phyloP scores from a whole-genome alignment of 1,284 basidiomycete genomes.

The Entoloma clypeatum region DNA sequence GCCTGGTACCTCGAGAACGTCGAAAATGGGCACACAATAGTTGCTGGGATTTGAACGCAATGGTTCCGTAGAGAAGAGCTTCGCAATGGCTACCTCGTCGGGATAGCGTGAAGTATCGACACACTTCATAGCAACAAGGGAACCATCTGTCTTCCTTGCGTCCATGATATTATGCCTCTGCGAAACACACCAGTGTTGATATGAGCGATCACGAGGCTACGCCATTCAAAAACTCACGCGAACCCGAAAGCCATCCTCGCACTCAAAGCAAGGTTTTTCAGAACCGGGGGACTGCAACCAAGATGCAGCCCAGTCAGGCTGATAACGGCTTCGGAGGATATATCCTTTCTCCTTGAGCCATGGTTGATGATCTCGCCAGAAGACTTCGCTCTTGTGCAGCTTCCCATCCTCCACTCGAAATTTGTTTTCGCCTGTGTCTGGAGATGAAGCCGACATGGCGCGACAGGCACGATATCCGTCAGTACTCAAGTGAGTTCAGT shows the following conservation, averaged over 20 bases:
- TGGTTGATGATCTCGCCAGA: conserved; percentile 26
- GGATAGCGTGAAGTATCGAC: conserved; percentile 15
- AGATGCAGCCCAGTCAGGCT: conserved; percentile 34
- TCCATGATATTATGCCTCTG: conserved; percentile 21
- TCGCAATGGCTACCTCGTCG: conserved; percentile 25
- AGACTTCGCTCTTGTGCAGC: no score
- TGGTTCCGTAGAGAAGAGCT: conserved; percentile 16
- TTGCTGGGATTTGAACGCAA: conserved; percentile 23
- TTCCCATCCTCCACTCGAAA: no score
- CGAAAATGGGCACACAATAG: conserved; percentile 34
- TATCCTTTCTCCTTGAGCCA: conserved; percentile 32
- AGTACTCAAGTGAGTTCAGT: no score
- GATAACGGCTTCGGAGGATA: conserved; percentile 32
- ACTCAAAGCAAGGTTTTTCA: conserved; percentile 9
- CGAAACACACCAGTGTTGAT: not conserved
- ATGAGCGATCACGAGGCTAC: no score
- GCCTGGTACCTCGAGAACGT: conserved; percentile 26
- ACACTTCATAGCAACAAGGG: conserved; percentile 27
- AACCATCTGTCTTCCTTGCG: conserved; percentile 29
- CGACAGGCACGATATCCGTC: no score
- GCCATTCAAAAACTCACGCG: conserved; percentile 1
- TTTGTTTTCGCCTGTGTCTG: no score
- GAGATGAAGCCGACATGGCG: no score
- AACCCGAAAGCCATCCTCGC: conserved; percentile 19
- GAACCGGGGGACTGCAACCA: conserved; percentile 28